Percentiles rank a stretch among this genome's conserved stretches.
These are phyloP conservation scores for Podila epicladia DNA, from an alignment of 192 early-diverging fungal species.

Conservation along the genomic window DNA sequence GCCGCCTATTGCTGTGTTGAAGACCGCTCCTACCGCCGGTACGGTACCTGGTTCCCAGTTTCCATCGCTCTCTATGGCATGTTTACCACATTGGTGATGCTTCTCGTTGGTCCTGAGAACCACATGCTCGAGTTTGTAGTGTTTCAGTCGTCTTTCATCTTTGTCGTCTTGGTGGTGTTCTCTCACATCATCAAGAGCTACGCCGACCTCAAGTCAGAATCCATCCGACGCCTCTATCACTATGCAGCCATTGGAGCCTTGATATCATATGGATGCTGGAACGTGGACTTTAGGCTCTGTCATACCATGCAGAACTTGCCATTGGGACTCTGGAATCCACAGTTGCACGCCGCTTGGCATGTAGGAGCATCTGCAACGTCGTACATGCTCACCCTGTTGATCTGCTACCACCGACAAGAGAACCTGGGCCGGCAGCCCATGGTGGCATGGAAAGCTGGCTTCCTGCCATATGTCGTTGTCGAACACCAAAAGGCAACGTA, in stretches of 20 bases:
- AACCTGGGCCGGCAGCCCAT: constrained; percentile 24
- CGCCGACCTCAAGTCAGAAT: constrained; percentile 4
- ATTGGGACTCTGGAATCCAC: constrained; percentile 33
- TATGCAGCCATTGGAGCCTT: neutral
- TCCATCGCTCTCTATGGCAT: constrained; percentile 44
- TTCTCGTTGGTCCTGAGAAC: constrained; percentile 30
- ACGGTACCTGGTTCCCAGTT: constrained; percentile 48
- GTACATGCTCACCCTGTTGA: constrained; percentile 26
- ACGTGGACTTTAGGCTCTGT: constrained; percentile 41
- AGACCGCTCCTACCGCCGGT: constrained; percentile 31
- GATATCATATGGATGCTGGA: constrained; percentile 30
- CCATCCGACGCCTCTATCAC: constrained; percentile 13
- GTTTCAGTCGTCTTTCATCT: constrained; percentile 41
- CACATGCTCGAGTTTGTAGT: constrained; percentile 39
- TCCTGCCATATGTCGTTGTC: constrained; percentile 32
- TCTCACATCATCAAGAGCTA: constrained; percentile 43
- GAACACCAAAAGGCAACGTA: constrained; percentile 12
- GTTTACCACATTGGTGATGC: constrained; percentile 29
- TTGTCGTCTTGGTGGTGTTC: constrained; percentile 23
- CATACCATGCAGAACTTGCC: constrained; percentile 31
- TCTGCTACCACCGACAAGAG: constrained; percentile 32
- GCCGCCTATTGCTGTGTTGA: constrained; percentile 46
- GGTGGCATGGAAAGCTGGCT: constrained; percentile 27
- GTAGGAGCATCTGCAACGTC: constrained; percentile 27
- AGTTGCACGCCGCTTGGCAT: constrained; percentile 42